Evolutionary conservation across 1,284 basidiomycete genomes (phyloP), one percentile per base, ranked within the genome.

Genomic region (Trametes versicolor): DNA sequence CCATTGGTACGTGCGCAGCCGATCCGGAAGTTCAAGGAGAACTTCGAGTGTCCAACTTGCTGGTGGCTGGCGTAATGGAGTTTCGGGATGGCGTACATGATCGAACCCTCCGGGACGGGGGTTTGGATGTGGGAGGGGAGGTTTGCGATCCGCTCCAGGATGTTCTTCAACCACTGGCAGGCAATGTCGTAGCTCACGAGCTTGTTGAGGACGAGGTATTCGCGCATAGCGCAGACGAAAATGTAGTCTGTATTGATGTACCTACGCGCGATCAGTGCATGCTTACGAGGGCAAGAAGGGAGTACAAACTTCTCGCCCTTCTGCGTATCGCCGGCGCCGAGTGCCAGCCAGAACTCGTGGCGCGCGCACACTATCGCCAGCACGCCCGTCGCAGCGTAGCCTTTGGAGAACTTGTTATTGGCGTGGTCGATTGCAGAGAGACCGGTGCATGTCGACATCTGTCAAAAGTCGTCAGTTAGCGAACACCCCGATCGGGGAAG

Each of bases 171-270:
- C 65, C 71, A 74, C 62, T 70, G 70, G 29, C 72, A 74, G 0
- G 70, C 66, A 4, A 73, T 74, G 43, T 74, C 71, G 54, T 74
- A 73, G 9, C 62, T 58, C 0, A 66, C 54, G 21, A 67, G 58
- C 21, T 70, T 36, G 23, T 45, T 6, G 2, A 53, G 5, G 6
- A 45, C 29, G 0, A 23, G 32, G 32, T 32, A 36, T 19, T 60
- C 45, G 1, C 3, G 13, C 37, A 73, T 54, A 3, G 65, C 49
- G 0, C 66, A 69, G 4, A 56, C 37, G 41, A 75, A 60, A 2
- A 74, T 62, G 39, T 66, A 75, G 45, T 76, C 73, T 62, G 72
- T 74, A 49, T 72, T 74, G 12, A 54, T 36, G 53, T 73, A 73
- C 54, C 73, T 75, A 53, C 19, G n/a, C 8, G 13, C 4, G 19